phyloP scores from a whole-genome alignment of 208 protist species.

The Lotmaria passim region DNA sequence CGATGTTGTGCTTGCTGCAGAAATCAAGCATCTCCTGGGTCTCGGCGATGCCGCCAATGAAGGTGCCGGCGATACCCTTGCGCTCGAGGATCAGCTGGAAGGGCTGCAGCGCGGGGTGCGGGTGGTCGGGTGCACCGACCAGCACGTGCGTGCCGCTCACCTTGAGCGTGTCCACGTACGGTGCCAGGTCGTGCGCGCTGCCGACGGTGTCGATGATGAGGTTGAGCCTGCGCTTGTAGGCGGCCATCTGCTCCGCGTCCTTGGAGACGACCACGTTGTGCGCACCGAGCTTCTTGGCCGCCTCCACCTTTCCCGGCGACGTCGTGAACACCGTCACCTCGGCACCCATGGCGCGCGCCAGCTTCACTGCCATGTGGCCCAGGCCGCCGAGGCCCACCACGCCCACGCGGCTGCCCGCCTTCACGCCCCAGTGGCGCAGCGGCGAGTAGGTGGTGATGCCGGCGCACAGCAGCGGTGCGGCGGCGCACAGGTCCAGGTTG shows the following conservation, averaged over 20 bases:
- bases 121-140: constrained; percentile 51
- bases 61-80: constrained; percentile 46
- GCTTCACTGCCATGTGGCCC: constrained; percentile 91
- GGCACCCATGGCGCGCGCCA: constrained; percentile 80
- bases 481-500: constrained; percentile 56
- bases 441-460: constrained; percentile 90
- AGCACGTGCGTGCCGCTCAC: constrained; percentile 59
- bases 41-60: constrained; percentile 71
- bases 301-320: constrained; percentile 58
- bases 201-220: constrained; percentile 78
- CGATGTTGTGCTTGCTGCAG: constrained; percentile 73
- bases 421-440: constrained; percentile 72
- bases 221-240: constrained; percentile 47
- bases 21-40: constrained; percentile 91
- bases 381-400: constrained; percentile 89
- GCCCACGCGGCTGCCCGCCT: constrained; percentile 61
- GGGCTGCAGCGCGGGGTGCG: not conserved
- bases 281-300: constrained; percentile 71
- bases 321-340: constrained; percentile 88
- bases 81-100: constrained; percentile 34
- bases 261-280: constrained; percentile 66
- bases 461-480: constrained; percentile 89
- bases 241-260: constrained; percentile 60
- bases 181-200: constrained; percentile 46
- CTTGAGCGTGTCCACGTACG: constrained; percentile 56